Conservation (phyloP, 106 monocot genomes). For the Amphibolis antarctica region DNA sequence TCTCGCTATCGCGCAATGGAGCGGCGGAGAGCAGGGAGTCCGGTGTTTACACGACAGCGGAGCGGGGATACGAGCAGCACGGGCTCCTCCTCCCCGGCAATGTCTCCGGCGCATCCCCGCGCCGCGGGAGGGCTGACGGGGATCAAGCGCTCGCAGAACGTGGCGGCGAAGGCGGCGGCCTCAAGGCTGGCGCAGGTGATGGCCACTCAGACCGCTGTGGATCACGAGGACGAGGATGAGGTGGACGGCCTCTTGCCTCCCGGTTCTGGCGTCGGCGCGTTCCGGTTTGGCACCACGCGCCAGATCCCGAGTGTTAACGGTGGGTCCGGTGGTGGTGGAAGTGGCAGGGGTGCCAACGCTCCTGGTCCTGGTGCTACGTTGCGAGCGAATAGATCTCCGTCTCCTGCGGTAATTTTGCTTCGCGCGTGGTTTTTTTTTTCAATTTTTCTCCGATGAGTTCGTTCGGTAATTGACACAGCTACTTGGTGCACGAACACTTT, state of each 20-base stretch:
- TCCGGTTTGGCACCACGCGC: slow-evolving; percentile 6
- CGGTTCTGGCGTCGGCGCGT: slow-evolving; percentile 1
- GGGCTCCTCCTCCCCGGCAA: slow-evolving; percentile 43
- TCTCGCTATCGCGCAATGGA: slow-evolving; percentile 23
- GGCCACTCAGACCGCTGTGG: slow-evolving; percentile 50
- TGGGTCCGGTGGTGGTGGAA: neutral
- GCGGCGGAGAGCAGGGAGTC: slow-evolving; percentile 48
- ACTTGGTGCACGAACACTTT: neutral
- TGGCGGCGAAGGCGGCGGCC: slow-evolving; percentile 63
- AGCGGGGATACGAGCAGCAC: slow-evolving; percentile 53
- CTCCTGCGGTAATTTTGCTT: slow-evolving; percentile 30
- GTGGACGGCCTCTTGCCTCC: slow-evolving; percentile 9
- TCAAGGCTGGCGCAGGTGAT: slow-evolving; percentile 76
- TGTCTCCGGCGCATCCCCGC: slow-evolving; percentile 46
- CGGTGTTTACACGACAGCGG: slow-evolving; percentile 46
- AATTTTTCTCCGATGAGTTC: neutral
- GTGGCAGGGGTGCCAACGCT: neutral
- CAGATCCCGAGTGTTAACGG: slow-evolving; percentile 13
- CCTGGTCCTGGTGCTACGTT: neutral
- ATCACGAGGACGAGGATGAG: slow-evolving; percentile 34
- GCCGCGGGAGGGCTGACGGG: slow-evolving; percentile 22
- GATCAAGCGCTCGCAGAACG: slow-evolving; percentile 58
- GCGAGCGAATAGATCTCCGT: slow-evolving; percentile 28
- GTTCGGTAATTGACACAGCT: neutral
- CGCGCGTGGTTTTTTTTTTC: neutral